phyloP scores from a whole-genome alignment of 208 protist species.

The Crithidia thermophila region DNA sequence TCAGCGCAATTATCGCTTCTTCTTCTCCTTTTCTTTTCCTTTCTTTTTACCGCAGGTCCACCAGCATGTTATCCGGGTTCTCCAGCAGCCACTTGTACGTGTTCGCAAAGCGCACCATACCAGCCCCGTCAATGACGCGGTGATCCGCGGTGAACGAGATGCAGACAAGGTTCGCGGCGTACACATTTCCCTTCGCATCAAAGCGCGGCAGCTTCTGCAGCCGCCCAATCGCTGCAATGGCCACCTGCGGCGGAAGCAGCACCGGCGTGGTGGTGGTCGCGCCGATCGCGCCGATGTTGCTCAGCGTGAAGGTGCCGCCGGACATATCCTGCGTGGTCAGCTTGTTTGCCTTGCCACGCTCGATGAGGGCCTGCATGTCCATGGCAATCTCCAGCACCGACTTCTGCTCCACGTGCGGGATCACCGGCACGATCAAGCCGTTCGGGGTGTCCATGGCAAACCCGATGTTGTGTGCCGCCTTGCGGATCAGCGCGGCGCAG shows the following conservation, averaged over 20 bases:
- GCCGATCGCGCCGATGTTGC: slow-evolving; percentile 97
- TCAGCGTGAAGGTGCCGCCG: slow-evolving; percentile 95
- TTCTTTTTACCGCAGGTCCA: slow-evolving; percentile 59
- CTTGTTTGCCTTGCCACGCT: slow-evolving; percentile 48
- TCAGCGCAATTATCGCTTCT: neutral
- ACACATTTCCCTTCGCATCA: slow-evolving; percentile 63
- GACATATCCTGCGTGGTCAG: slow-evolving; percentile 68
- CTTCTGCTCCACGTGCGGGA: slow-evolving; percentile 89
- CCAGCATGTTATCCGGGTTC: slow-evolving; percentile 85
- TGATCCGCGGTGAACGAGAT: slow-evolving; percentile 95
- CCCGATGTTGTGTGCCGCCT: slow-evolving; percentile 94
- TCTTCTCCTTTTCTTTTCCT: neutral
- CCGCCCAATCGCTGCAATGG: slow-evolving; percentile 93
- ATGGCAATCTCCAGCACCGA: slow-evolving; percentile 92
- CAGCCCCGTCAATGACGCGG: slow-evolving; percentile 97
- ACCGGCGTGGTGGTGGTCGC: slow-evolving; percentile 93
- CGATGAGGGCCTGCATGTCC: slow-evolving; percentile 90
- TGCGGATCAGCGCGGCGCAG: slow-evolving; percentile 70
- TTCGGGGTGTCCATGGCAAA: slow-evolving; percentile 96
- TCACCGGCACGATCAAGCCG: slow-evolving; percentile 95
- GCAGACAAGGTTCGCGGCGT: slow-evolving; percentile 63
- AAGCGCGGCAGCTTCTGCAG: slow-evolving; percentile 90
- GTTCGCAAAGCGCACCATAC: slow-evolving; percentile 96
- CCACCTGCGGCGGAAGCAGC: slow-evolving; percentile 91
- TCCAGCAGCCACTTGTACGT: slow-evolving; percentile 89